Evolutionary conservation across 1,284 basidiomycete species (phyloP).

Genomic region (Pholiota adiposa): DNA sequence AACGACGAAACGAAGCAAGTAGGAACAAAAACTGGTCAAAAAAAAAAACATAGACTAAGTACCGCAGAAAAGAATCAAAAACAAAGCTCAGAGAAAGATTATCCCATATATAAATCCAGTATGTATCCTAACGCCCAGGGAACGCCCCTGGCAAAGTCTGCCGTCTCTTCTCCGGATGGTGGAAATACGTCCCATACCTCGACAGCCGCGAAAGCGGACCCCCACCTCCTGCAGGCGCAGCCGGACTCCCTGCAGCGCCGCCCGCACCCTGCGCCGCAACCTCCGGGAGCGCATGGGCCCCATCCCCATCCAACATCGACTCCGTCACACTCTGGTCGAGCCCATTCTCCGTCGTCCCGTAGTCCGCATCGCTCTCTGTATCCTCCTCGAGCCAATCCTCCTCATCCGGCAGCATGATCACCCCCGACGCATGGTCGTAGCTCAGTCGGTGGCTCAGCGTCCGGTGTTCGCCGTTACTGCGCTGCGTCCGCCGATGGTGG

Average conservation of each 20-base stretch:
- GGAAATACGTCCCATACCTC: conserved; percentile 73
- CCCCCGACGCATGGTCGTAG: conserved; percentile 80
- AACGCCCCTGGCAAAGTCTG: conserved; percentile 60
- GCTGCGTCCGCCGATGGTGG: conserved; percentile 5
- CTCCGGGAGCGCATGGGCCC: neutral
- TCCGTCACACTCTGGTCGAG: conserved; percentile 34
- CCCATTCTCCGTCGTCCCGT: conserved; percentile 31
- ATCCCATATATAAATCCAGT: neutral
- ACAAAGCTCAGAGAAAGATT: neutral
- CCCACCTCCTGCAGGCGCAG: neutral
- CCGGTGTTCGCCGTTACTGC: conserved; percentile 4
- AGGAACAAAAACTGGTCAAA: too few species aligned
- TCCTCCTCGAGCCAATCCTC: conserved; percentile 48
- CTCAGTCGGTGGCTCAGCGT: conserved; percentile 63
- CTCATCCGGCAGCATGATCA: conserved; percentile 82
- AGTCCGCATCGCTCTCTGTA: conserved; percentile 31
- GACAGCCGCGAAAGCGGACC: conserved; percentile 31
- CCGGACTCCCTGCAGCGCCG: too few species aligned
- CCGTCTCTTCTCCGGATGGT: conserved; percentile 72
- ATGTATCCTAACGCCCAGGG: conserved; percentile 27
- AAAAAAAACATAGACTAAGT: neutral
- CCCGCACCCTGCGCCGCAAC: neutral
- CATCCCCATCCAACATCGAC: conserved; percentile 27
- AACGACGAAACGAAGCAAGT: too few species aligned
- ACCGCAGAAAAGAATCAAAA: neutral